Evolutionary conservation across 257 asterid genomes (phyloP), one percentile per base, ranked within the genome.

Genomic region (Solanum tacnaense): DNA sequence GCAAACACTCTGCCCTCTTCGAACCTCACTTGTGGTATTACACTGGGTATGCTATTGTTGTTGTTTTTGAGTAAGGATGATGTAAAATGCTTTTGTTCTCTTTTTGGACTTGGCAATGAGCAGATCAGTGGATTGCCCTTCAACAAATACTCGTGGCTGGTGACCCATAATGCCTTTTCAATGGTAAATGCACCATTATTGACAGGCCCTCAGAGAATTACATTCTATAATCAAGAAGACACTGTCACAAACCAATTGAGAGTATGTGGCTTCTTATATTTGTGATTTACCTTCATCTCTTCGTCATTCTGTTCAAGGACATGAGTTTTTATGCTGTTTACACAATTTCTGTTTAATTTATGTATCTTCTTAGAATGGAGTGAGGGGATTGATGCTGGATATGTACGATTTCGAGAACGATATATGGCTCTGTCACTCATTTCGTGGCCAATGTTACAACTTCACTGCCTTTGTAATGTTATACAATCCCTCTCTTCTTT

Each of bases 371-470:
- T 91, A 96, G 99, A 97, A 97, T 92, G 98, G 99, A 92, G 99
- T 96, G 83, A 93, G 99, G 90, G 99, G 99, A 65, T 91, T 97
- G 93, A 97, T 97, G 99, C 93, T 97, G 94, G 99, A 97, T 91
- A 95, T 97, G 99, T 96, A 97, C 75, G 99, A 97, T 89, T 97
- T 97, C 90, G 98, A 95, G 93, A 93, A 95, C 62, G 98, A 96
- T 89, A 93, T 97, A 88, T 97, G 99, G 99, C 98, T 97, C 87
- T 97, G 99, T 84, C 99, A 97, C 91, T 97, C 99, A 10, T 93
- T 97, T 86, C 95, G 90, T 13, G 99, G 99, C 87, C 98, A 97
- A 88, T 97, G 99, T 92, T 97, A 91, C 94, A 97, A 97, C 92
- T 93, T 95, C 95, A 97, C 99, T 41, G 96, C 99, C 83, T 97